Evolutionary conservation across 1,284 basidiomycete genomes (phyloP).

Genomic region (Mycena citricolor): DNA sequence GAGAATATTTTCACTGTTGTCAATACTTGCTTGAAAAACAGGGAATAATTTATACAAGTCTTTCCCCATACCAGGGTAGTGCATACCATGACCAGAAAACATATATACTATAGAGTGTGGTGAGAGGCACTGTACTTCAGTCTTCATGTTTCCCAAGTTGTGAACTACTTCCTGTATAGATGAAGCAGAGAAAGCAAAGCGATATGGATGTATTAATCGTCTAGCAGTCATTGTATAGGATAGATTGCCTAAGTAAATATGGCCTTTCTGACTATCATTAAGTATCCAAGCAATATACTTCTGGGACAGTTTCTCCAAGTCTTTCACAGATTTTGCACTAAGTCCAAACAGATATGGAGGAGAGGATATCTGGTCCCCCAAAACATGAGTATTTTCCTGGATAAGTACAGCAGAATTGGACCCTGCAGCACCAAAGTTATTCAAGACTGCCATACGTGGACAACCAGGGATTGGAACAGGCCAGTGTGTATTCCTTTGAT

Average conservation of each 20-base stretch:
- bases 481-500: conserved; percentile 45
- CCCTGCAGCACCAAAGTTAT: conserved; percentile 75
- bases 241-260: conserved; percentile 43
- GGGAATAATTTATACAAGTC: conserved; percentile 49
- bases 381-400: conserved; percentile 42
- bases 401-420: conserved; percentile 65
- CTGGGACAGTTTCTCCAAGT: conserved; percentile 46
- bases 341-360: conserved; percentile 47
- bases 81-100: conserved; percentile 71
- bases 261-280: conserved; percentile 25
- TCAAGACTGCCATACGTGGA: conserved; percentile 57
- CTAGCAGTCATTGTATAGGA: conserved; percentile 67
- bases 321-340: conserved; percentile 53
- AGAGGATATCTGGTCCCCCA: conserved; percentile 14
- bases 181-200: conserved; percentile 47
- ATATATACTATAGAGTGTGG: conserved; percentile 48
- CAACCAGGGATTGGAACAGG: conserved; percentile 30
- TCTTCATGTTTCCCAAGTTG: conserved; percentile 40
- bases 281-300: conserved; percentile 49
- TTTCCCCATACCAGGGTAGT: conserved; percentile 64
- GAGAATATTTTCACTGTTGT: conserved; percentile 57
- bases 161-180: conserved; percentile 44
- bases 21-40: conserved; percentile 49
- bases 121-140: conserved; percentile 32
- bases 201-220: conserved; percentile 52